phyloP scores from a whole-genome alignment of 2,329 filamentous ascomycete genomes.

The Microdochium nivale region DNA sequence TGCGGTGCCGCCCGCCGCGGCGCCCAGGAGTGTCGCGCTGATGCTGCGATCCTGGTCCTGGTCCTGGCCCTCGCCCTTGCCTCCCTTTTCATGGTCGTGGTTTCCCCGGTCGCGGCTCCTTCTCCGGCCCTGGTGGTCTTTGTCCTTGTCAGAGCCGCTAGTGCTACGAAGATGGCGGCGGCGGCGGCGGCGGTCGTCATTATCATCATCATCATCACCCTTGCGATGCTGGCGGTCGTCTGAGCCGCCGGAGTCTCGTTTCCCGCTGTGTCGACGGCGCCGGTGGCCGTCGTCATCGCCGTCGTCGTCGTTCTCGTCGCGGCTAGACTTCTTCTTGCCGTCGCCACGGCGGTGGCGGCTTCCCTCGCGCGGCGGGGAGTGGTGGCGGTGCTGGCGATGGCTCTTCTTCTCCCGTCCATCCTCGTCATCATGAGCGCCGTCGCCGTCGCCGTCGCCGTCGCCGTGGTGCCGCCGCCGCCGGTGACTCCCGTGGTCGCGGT shows the following conservation, averaged over 20 bases:
- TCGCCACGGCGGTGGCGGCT: not conserved
- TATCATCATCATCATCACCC: too few species aligned
- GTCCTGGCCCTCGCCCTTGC: slow-evolving; percentile 2
- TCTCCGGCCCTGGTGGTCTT: too few species aligned
- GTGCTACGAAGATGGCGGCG: not conserved
- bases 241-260: not conserved
- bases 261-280: not conserved
- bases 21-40: slow-evolving; percentile 43
- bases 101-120: not conserved
- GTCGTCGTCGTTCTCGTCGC: not conserved
- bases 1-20: slow-evolving; percentile 42
- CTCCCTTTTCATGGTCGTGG: slow-evolving; percentile 4
- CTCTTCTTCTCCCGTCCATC: not conserved
- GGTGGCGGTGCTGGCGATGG: not conserved
- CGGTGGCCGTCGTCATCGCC: not conserved
- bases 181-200: not conserved
- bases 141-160: not conserved
- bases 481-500: too few species aligned
- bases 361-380: not conserved
- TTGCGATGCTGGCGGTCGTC: not conserved
- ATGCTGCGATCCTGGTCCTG: slow-evolving; percentile 37
- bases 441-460: not conserved
- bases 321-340: not conserved
- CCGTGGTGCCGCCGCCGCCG: not conserved
- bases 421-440: not conserved